These are phyloP conservation scores for Schizosaccharomyces lindneri DNA, from an alignment of 805 yeast genomes.

Conservation along the genomic window DNA sequence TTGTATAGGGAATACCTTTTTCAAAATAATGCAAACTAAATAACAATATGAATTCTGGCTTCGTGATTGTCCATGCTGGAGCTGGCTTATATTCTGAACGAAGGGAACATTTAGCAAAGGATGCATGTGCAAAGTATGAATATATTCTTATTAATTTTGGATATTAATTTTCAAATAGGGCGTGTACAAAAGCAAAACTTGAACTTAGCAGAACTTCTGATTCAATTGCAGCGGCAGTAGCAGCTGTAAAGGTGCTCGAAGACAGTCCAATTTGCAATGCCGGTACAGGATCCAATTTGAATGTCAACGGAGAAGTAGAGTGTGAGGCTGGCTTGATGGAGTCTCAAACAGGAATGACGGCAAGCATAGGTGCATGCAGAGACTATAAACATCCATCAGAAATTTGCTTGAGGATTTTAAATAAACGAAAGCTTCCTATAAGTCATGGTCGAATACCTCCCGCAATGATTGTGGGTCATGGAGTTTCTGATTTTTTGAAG, in stretches of 20 bases:
- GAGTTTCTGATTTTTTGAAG: background rate
- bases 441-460: background rate
- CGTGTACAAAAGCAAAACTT: too few species aligned
- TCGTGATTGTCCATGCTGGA: background rate
- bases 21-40: too few species aligned
- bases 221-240: background rate
- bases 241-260: constrained; percentile 11
- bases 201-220: too few species aligned
- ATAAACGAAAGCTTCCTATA: background rate
- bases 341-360: background rate
- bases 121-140: background rate
- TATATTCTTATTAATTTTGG: too few species aligned
- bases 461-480: background rate
- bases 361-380: background rate
- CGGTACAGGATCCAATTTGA: constrained; percentile 19
- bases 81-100: background rate
- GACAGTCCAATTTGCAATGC: constrained; percentile 16
- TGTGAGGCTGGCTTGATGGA: constrained; percentile 19
- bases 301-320: constrained; percentile 14
- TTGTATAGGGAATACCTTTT: too few species aligned
- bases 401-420: background rate
- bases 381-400: background rate
- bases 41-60: background rate
- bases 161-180: too few species aligned
- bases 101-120: background rate